Evolutionary conservation across 192 early-diverging fungal genomes (phyloP).

Genomic region (Rhizophlyctis rosea): DNA sequence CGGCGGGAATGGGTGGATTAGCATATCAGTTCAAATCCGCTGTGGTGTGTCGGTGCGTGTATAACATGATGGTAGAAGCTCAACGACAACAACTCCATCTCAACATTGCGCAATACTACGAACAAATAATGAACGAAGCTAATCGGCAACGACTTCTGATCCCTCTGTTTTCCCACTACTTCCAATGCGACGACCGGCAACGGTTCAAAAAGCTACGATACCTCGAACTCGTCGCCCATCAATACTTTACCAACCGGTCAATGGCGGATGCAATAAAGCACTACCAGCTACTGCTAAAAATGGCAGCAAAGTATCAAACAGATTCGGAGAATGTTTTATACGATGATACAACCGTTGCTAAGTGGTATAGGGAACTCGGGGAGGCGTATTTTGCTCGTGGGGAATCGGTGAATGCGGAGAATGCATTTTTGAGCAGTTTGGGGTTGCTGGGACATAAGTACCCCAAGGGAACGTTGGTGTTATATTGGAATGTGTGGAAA

Average conservation of each 20-base stretch:
- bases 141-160: conserved; percentile 39
- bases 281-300: conserved; percentile 36
- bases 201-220: conserved; percentile 40
- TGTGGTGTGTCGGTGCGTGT: conserved; percentile 50
- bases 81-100: conserved; percentile 52
- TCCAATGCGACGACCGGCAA: conserved; percentile 36
- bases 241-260: conserved; percentile 38
- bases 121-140: conserved; percentile 34
- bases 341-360: conserved; percentile 23
- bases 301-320: conserved; percentile 11
- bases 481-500: conserved; percentile 4
- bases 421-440: conserved; percentile 32
- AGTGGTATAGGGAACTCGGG: conserved; percentile 50
- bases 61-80: conserved; percentile 44
- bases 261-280: conserved; percentile 45
- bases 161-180: conserved; percentile 49
- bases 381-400: conserved; percentile 37
- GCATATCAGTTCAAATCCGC: conserved; percentile 48
- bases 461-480: conserved; percentile 10
- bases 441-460: conserved; percentile 31
- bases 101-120: conserved; percentile 40
- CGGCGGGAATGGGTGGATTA: neutral
- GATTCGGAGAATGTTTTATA: conserved; percentile 16
- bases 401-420: conserved; percentile 32
- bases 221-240: conserved; percentile 37